Evolutionary conservation across 305 asterid species (phyloP), one percentile per base, ranked within the genome.

Genomic region (Fraxinus floribunda): DNA sequence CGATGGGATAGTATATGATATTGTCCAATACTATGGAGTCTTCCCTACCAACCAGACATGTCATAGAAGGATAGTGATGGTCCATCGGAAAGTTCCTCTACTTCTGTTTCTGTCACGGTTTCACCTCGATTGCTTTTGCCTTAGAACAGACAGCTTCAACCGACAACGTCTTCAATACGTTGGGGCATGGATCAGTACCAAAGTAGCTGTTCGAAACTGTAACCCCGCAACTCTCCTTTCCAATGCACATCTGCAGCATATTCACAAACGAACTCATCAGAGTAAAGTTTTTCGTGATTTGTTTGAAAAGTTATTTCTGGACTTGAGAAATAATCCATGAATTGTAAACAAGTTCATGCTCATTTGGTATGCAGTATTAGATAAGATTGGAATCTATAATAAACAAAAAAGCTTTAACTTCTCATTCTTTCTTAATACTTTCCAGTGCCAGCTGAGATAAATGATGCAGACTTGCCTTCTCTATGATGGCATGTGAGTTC

Each of bases 151-250:
- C 39, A 18, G 94, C 97, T 84, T 92, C 93, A 8, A 91, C 88
- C 9, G 81, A 87, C 35, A 91, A 86, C 81, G 75, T 88, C 90
- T 92, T 92, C 83, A 91, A 76, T 41, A 86, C 89, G 18, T 36
- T 83, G 2, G 96, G 94, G 78, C 93, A 92, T 9, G 94, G 96
- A 79, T 92, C 96, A 2, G 79, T 78, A 22, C 92, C 91, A 15
- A 92, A 92, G 84, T 66, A 87, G 82, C 80, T 85, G 41, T 88
- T 87, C 1, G 92, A 84, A 22, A 88, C 89, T 20, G 86, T 55
- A 32, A 90, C 76, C 85, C 78, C 86, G 87, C 97, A 92, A 82
- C 86, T 90, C 79, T 84, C 86, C 85, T 83, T 84, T 75, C 91
- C 93, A 15, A 89, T 30, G 81, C 94, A 92, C 84, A 70, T 82